Evolutionary conservation across 306 rosid genomes (phyloP).

Genomic region (Lathyrus aphaca): DNA sequence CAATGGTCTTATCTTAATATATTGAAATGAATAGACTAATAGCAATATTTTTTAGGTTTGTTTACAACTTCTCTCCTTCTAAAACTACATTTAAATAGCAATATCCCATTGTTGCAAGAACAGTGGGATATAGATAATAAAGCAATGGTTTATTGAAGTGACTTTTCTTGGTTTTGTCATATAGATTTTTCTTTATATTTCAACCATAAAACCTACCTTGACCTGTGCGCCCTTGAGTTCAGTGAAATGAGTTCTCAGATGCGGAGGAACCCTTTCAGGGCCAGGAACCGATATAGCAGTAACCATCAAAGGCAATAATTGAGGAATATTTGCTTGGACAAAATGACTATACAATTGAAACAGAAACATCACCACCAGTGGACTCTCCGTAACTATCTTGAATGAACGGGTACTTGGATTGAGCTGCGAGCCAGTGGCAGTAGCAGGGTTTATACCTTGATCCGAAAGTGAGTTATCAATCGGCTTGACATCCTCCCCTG

Average conservation of each 20-base stretch:
- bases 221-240: constrained; percentile 99
- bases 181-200: constrained; percentile 7
- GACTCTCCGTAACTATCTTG: constrained; percentile 96
- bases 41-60: constrained; percentile 10
- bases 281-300: constrained; percentile 97
- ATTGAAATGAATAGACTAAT: constrained; percentile 15
- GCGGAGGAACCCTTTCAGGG: constrained; percentile 86
- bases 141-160: neutral
- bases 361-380: constrained; percentile 95
- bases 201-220: constrained; percentile 61
- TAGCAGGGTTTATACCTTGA: constrained; percentile 51
- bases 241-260: constrained; percentile 75
- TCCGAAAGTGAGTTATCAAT: constrained; percentile 78
- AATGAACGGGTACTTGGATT: constrained; percentile 95
- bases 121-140: neutral
- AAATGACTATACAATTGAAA: constrained; percentile 93
- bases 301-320: constrained; percentile 93
- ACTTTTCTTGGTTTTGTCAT: neutral
- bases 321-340: constrained; percentile 94
- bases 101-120: constrained; percentile 26
- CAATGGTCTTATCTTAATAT: constrained; percentile 15
- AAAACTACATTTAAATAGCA: constrained; percentile 12
- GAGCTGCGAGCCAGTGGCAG: constrained; percentile 70
- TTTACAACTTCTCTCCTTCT: constrained; percentile 14
- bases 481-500: constrained; percentile 74